phyloP scores from a whole-genome alignment of 2,329 filamentous ascomycete species.

The Claviceps paspali region DNA sequence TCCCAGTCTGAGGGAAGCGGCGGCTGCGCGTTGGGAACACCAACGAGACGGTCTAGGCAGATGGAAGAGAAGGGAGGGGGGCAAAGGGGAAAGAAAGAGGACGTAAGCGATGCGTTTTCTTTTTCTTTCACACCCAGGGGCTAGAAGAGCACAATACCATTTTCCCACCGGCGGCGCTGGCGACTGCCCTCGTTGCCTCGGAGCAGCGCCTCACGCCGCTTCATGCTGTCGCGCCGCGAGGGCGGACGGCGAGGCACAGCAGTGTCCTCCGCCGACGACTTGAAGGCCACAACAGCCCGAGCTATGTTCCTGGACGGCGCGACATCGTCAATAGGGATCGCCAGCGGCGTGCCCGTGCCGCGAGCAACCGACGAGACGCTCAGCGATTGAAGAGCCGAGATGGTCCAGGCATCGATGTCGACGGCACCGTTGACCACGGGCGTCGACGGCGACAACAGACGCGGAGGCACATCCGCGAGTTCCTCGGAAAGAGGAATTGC shows the following conservation, averaged over 20 bases:
- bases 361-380: constrained; percentile 39
- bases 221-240: constrained; percentile 38
- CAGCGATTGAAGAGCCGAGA: constrained; percentile 39
- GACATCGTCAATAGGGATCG: constrained; percentile 59
- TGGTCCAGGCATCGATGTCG: constrained; percentile 55
- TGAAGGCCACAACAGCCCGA: constrained; percentile 10
- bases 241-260: constrained; percentile 30
- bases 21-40: constrained; percentile 74
- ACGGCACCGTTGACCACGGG: constrained; percentile 18
- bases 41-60: constrained; percentile 74
- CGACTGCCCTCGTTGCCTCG: constrained; percentile 87
- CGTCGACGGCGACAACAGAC: constrained; percentile 11
- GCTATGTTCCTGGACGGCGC: constrained; percentile 3
- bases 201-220: constrained; percentile 55
- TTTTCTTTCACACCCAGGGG: neutral
- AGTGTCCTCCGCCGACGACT: constrained; percentile 12
- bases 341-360: constrained; percentile 47
- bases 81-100: neutral
- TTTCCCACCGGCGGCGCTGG: constrained; percentile 84
- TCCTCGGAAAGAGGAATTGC: constrained; percentile 33
- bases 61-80: neutral
- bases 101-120: neutral
- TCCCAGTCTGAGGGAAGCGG: constrained; percentile 74
- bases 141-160: constrained; percentile 38
- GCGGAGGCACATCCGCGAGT: constrained; percentile 9